A percentile compares a stretch with the other conserved stretches of the same genome.
These are phyloP conservation scores for Sindora glabra DNA, from an alignment of 306 rosid species.

Conservation along the genomic window DNA sequence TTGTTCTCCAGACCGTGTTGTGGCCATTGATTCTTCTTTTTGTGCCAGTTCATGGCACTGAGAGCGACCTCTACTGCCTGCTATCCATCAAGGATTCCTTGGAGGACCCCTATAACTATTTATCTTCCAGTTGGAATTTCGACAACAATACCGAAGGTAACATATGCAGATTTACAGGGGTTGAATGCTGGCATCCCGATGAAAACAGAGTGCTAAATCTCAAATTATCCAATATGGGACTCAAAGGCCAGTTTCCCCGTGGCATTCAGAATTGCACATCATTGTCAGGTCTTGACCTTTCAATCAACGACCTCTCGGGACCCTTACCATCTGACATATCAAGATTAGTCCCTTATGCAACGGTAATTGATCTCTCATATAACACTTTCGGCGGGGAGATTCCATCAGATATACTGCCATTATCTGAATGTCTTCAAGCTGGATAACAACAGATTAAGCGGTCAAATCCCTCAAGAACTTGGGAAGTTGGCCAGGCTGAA, in stretches of 20 bases:
- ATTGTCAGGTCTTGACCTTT: constrained; percentile 12
- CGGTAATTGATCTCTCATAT: constrained; percentile 22
- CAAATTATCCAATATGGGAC: constrained; percentile 1
- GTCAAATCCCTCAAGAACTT: constrained; percentile 27
- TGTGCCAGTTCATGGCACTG: not conserved
- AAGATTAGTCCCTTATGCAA: not conserved
- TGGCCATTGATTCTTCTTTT: not conserved
- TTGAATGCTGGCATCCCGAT: constrained; percentile 6
- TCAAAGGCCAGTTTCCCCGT: constrained; percentile 23
- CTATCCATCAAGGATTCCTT: not conserved
- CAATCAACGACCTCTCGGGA: constrained; percentile 16
- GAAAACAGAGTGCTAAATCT: constrained; percentile 1
- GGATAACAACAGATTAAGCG: constrained; percentile 16
- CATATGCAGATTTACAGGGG: not conserved
- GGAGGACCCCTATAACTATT: not conserved
- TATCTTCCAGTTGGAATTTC: not conserved
- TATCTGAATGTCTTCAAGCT: constrained; percentile 13
- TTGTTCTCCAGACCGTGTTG: not conserved
- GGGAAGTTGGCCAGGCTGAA: not conserved
- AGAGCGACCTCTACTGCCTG: not conserved
- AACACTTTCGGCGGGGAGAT: constrained; percentile 27
- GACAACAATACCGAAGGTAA: not conserved
- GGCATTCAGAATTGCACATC: constrained; percentile 4
- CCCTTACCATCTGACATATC: constrained; percentile 15
- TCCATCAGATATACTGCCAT: constrained; percentile 13